These are phyloP conservation scores for Colletotrichum coccodes DNA, from an alignment of 2,329 filamentous ascomycete species.

Conservation along the genomic window DNA sequence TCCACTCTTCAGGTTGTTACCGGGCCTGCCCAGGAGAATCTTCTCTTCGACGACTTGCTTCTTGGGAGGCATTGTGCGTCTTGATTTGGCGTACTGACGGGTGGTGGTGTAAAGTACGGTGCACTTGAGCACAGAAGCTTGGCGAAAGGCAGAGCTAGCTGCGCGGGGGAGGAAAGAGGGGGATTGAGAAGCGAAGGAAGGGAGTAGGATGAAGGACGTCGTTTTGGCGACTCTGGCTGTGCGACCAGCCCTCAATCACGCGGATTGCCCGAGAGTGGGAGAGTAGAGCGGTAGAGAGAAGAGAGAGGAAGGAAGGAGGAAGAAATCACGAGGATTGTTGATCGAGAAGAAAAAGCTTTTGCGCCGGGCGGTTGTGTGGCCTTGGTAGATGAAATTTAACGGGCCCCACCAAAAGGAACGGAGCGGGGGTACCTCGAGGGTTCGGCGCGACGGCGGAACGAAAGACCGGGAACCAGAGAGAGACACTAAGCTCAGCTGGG, in stretches of 20 bases:
- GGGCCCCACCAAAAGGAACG: constrained; percentile 27
- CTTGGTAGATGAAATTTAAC: constrained; percentile 35
- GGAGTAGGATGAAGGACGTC: constrained; percentile 50
- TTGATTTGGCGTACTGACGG: constrained; percentile 69
- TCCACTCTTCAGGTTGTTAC: constrained; percentile 98
- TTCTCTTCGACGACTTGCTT: constrained; percentile 93
- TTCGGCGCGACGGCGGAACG: constrained; percentile 17
- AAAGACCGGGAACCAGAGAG: constrained; percentile 10
- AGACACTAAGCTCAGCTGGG: not conserved
- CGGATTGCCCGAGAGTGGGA: constrained; percentile 26
- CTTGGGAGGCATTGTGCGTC: constrained; percentile 92
- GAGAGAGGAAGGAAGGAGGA: constrained; percentile 27
- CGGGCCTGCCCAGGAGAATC: constrained; percentile 92
- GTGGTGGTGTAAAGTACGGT: constrained; percentile 57
- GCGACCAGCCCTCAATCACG: constrained; percentile 51
- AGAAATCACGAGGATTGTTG: constrained; percentile 24
- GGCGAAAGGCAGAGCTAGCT: constrained; percentile 74
- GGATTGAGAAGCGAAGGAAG: constrained; percentile 64
- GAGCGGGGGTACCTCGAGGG: constrained; percentile 10
- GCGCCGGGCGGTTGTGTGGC: constrained; percentile 17
- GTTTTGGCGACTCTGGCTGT: constrained; percentile 53
- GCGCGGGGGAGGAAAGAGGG: constrained; percentile 63
- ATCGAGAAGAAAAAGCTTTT: constrained; percentile 38
- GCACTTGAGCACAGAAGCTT: constrained; percentile 63
- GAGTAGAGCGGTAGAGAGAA: constrained; percentile 23